These are phyloP conservation scores for Pelargonium fulgidum DNA, from an alignment of 441 rosid species.

Conservation along the genomic window DNA sequence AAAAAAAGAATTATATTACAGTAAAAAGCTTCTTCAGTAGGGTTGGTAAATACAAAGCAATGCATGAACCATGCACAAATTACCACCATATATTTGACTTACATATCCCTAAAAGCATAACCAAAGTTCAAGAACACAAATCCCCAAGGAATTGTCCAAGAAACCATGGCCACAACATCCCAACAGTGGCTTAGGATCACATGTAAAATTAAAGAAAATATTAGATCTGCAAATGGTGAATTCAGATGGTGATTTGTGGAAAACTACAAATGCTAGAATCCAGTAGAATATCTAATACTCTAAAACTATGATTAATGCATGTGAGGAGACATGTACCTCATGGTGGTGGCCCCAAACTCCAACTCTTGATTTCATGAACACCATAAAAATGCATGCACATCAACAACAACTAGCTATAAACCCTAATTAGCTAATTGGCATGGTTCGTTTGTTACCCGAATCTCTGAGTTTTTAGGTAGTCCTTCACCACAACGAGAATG, in stretches of 20 bases:
- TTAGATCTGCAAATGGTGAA: constrained; percentile 5
- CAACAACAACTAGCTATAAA: not conserved
- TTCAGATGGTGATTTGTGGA: not conserved
- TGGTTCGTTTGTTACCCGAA: constrained; percentile 17
- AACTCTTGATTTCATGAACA: too few relatives aligned
- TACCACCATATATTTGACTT: not conserved
- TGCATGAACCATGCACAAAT: not conserved
- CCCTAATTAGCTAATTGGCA: not conserved
- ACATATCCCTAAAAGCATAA: not conserved
- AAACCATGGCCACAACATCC: not conserved
- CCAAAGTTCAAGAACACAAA: not conserved
- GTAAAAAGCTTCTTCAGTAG: not conserved
- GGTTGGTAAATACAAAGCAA: too few relatives aligned
- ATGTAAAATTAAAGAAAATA: not conserved
- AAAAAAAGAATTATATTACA: not conserved
- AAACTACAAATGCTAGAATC: constrained; percentile 31
- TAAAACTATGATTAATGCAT: constrained; percentile 15
- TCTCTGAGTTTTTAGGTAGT: not conserved
- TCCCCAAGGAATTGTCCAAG: too few relatives aligned
- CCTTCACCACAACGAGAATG: not conserved
- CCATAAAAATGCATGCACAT: not conserved
- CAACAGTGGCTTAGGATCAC: not conserved
- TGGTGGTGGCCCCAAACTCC: constrained; percentile 24
- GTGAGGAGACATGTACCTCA: constrained; percentile 24
- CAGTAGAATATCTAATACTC: not conserved